These are phyloP conservation scores for Aquilaria sinensis DNA, from an alignment of 345 rosid genomes.

Conservation along the genomic window DNA sequence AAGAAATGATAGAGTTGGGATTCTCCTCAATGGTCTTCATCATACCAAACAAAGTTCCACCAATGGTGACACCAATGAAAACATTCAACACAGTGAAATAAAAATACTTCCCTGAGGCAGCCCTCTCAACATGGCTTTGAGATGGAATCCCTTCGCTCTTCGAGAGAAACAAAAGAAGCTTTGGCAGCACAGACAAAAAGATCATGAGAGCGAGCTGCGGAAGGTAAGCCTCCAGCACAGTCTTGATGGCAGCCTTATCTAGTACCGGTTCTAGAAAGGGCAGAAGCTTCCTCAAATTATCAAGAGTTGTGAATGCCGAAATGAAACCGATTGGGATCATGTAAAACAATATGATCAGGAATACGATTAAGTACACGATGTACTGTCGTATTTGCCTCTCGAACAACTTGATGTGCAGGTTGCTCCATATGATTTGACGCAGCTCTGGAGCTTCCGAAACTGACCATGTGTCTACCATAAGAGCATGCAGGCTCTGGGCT, in stretches of 20 bases:
- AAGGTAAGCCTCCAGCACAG: slow-evolving; percentile 75
- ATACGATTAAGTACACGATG: slow-evolving; percentile 49
- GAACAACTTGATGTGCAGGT: slow-evolving; percentile 53
- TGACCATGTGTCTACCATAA: slow-evolving; percentile 60
- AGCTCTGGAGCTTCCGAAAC: slow-evolving; percentile 70
- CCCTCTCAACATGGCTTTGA: slow-evolving; percentile 64
- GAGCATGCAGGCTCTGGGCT: slow-evolving; percentile 65
- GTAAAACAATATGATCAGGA: slow-evolving; percentile 67
- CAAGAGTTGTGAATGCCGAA: slow-evolving; percentile 79
- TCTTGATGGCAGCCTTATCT: slow-evolving; percentile 31
- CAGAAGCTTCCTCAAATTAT: slow-evolving; percentile 54
- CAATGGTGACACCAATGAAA: slow-evolving; percentile 77
- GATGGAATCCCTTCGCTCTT: slow-evolving; percentile 80
- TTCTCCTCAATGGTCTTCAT: slow-evolving; percentile 42
- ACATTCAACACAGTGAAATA: slow-evolving; percentile 75
- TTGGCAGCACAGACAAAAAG: slow-evolving; percentile 71
- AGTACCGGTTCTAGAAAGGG: slow-evolving; percentile 67
- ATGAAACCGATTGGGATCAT: slow-evolving; percentile 70
- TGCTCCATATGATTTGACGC: slow-evolving; percentile 58
- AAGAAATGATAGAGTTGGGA: slow-evolving; percentile 26
- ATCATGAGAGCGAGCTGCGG: slow-evolving; percentile 81
- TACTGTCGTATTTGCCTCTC: slow-evolving; percentile 45
- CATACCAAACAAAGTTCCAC: slow-evolving; percentile 53
- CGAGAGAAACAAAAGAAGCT: slow-evolving; percentile 69
- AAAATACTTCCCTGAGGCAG: slow-evolving; percentile 86